Evolutionary conservation across 2,329 filamentous ascomycete species (phyloP), one percentile per base, ranked within the genome.

Genomic region (Diaporthe destruens): DNA sequence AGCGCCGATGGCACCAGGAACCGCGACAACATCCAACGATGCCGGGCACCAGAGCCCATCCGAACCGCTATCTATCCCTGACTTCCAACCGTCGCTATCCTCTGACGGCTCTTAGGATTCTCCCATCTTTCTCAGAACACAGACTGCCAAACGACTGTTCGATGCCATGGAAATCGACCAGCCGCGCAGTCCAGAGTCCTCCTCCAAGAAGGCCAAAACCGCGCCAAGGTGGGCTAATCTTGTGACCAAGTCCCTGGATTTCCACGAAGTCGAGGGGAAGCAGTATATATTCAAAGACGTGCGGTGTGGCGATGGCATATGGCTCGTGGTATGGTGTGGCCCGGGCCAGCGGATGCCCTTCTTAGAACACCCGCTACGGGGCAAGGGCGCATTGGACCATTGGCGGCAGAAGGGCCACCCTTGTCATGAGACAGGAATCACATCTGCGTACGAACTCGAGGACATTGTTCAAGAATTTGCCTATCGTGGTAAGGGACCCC

Each of bases 211-310:
- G 34, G 8, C 56, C 47, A 71, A 54, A 9, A 44, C 9, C 9
- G 34, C 11, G 29, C 14, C 47, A 11, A 42, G 23, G 12, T 4
- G 9, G 14, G 9, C 12, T 4, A n/a, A 3, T 29, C 23, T 20
- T 23, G 29, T 36, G 25, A 51, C 53, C 9, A 55, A 51, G 20
- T n/a, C n/a, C 6, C 12, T 65, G 29, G 23, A 63, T n/a, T 9
- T n/a, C 8, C n/a, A 32, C n/a, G 56, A 71, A 2, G 36, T 71
- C 12, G 69, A 34, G 6, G 36, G 18, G 4, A n/a, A 42, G 32
- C 56, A 71, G 14, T 71, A 54, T 20, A 63, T 71, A 18, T 71
- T 71, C 56, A 53, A 54, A 44, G 69, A 71, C 47, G 12, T n/a
- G 9, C 34, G 56, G 36, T 71, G 69, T 23, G 49, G 69, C 7